These are phyloP conservation scores for Polychytrium aggregatum DNA, from an alignment of 192 early-diverging fungal species.

Conservation along the genomic window DNA sequence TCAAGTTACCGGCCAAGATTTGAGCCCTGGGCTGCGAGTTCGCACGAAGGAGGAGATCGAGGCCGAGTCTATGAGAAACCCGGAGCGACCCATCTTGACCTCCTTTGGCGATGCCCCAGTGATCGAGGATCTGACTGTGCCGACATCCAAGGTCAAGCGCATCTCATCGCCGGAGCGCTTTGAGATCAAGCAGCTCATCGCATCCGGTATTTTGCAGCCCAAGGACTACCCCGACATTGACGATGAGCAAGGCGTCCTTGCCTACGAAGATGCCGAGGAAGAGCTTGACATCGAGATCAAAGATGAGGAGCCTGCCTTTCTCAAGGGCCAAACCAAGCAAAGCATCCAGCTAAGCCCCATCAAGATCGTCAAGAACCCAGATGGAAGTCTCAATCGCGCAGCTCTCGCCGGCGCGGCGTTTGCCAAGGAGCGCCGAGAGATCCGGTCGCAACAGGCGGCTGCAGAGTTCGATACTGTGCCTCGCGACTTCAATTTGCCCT, in stretches of 20 bases:
- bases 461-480: constrained; percentile 54
- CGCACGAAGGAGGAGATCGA: constrained; percentile 53
- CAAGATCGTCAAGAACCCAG: constrained; percentile 97
- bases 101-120: constrained; percentile 31
- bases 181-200: constrained; percentile 97
- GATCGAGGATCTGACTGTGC: constrained; percentile 25
- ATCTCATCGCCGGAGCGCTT: constrained; percentile 90
- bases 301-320: constrained; percentile 90
- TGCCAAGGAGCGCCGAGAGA: constrained; percentile 88
- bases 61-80: constrained; percentile 45
- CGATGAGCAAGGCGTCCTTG: constrained; percentile 72
- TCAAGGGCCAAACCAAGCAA: constrained; percentile 82
- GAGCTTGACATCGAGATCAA: constrained; percentile 94
- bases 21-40: constrained; percentile 70
- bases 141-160: constrained; percentile 49
- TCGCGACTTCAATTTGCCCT: constrained; percentile 76
- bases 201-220: constrained; percentile 77
- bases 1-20: constrained; percentile 79
- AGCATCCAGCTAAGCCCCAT: constrained; percentile 82
- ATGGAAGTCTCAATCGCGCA: constrained; percentile 91
- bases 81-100: constrained; percentile 51
- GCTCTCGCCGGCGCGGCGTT: constrained; percentile 84
- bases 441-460: constrained; percentile 35
- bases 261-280: constrained; percentile 82
- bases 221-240: constrained; percentile 80